phyloP scores from a whole-genome alignment of 352 stramenopile species.

The Phytophthora multivora region DNA sequence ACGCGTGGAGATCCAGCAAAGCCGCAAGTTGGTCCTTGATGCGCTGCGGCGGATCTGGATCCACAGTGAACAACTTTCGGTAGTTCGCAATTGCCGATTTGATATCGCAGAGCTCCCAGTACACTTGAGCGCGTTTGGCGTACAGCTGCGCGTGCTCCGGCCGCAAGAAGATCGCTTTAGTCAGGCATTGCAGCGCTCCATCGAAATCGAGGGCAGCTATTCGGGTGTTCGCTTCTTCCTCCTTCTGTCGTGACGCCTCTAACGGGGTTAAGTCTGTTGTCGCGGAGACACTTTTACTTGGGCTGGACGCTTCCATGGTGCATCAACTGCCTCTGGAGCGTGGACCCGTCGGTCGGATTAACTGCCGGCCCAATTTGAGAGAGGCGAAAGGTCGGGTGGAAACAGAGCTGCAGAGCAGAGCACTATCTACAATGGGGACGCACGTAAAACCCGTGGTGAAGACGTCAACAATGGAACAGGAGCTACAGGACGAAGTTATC shows the following conservation, averaged over 20 bases:
- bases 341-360: constrained; percentile 1
- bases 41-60: constrained; percentile 58
- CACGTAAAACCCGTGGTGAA: constrained; percentile 87
- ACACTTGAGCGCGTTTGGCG: constrained; percentile 72
- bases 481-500: constrained; percentile 87
- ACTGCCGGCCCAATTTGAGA: constrained; percentile 10
- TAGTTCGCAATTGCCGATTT: constrained; percentile 84
- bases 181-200: constrained; percentile 57
- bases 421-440: constrained; percentile 43
- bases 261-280: constrained; percentile 49
- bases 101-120: constrained; percentile 75
- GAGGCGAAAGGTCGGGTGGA: constrained; percentile 21
- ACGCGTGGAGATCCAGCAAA: constrained; percentile 74
- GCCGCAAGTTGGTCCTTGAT: constrained; percentile 79
- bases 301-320: constrained; percentile 18
- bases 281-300: constrained; percentile 9
- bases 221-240: constrained; percentile 49
- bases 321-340: background rate
- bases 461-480: constrained; percentile 87
- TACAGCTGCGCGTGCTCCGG: constrained; percentile 58
- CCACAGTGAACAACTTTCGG: constrained; percentile 71
- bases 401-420: constrained; percentile 1
- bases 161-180: constrained; percentile 79
- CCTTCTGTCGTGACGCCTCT: constrained; percentile 51
- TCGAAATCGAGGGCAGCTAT: constrained; percentile 45